Conservation (phyloP, 495 filamentous ascomycete species). For the Talaromyces liani region DNA sequence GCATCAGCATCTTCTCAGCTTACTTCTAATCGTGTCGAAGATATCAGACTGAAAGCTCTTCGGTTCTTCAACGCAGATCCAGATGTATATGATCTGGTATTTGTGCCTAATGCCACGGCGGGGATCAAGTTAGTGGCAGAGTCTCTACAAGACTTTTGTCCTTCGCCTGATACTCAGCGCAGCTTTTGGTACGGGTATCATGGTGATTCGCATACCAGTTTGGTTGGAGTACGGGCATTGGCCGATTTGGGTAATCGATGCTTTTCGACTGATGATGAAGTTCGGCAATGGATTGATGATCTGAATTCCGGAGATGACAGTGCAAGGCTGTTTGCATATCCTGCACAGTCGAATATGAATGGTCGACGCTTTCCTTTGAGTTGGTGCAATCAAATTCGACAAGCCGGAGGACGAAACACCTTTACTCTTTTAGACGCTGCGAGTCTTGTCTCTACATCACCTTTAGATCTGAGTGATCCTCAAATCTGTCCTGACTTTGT, state of each 20-base stretch:
- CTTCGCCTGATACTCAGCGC: slow-evolving; percentile 12
- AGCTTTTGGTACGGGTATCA: slow-evolving; percentile 84
- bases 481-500: slow-evolving; percentile 73
- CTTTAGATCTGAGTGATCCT: slow-evolving; percentile 59
- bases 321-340: slow-evolving; percentile 66
- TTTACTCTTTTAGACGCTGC: slow-evolving; percentile 92
- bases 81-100: slow-evolving; percentile 77
- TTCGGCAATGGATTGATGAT: slow-evolving; percentile 57
- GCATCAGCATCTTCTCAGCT: slow-evolving; percentile 73
- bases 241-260: slow-evolving; percentile 54
- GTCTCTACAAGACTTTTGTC: slow-evolving; percentile 52
- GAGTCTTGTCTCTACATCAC: slow-evolving; percentile 67
- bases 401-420: slow-evolving; percentile 13
- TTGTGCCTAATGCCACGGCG: slow-evolving; percentile 88
- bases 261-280: slow-evolving; percentile 56
- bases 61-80: slow-evolving; percentile 81
- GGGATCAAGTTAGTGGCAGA: slow-evolving; percentile 83
- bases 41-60: slow-evolving; percentile 63
- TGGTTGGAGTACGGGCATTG: slow-evolving; percentile 75
- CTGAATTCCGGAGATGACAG: slow-evolving; percentile 13
- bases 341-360: slow-evolving; percentile 90
- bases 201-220: slow-evolving; percentile 76
- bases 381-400: slow-evolving; percentile 57
- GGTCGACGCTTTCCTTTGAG: slow-evolving; percentile 65
- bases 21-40: slow-evolving; percentile 66